Conservation (phyloP, 768 basidiomycete species). For the Leccinellum albellum region DNA sequence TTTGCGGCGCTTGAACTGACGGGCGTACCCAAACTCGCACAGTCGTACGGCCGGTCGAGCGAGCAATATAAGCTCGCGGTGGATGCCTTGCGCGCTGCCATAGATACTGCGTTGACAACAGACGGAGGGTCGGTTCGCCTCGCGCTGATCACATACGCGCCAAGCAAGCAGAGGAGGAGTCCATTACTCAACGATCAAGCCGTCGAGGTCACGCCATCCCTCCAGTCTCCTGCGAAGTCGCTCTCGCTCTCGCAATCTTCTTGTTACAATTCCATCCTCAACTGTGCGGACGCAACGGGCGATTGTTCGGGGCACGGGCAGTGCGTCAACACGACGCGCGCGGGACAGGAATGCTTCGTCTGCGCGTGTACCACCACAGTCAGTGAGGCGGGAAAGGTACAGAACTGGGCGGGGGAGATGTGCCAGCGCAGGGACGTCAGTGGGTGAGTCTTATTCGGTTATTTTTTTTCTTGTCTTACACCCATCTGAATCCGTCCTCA, state of each 20-base stretch:
- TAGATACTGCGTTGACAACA: conserved; percentile 40
- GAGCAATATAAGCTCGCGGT: conserved; percentile 51
- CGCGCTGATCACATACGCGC: conserved; percentile 50
- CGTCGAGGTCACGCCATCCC: conserved; percentile 33
- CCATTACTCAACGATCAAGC: conserved; percentile 42
- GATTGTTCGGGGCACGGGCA: conserved; percentile 68
- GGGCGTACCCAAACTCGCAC: conserved; percentile 46
- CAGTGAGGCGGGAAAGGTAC: conserved; percentile 49
- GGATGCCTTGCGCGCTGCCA: conserved; percentile 42
- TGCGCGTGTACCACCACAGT: conserved; percentile 48
- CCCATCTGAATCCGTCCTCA: conserved; percentile 24
- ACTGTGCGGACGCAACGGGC: conserved; percentile 60
- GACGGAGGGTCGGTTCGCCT: conserved; percentile 37
- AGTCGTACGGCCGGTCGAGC: conserved; percentile 46
- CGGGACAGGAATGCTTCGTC: conserved; percentile 50
- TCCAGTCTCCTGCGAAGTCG: conserved; percentile 35
- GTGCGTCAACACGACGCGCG: conserved; percentile 58
- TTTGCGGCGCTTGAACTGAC: conserved; percentile 66
- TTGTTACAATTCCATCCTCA: conserved; percentile 53
- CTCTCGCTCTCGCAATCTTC: conserved; percentile 44
- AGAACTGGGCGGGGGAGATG: conserved; percentile 69
- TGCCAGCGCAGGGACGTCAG: conserved; percentile 81
- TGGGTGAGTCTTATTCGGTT: conserved; percentile 50
- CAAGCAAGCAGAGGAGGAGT: conserved; percentile 37
- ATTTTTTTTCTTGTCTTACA: neutral